These are phyloP conservation scores for Trichoderma atrobrunneum DNA, from an alignment of 2,329 filamentous ascomycete species.

Conservation along the genomic window DNA sequence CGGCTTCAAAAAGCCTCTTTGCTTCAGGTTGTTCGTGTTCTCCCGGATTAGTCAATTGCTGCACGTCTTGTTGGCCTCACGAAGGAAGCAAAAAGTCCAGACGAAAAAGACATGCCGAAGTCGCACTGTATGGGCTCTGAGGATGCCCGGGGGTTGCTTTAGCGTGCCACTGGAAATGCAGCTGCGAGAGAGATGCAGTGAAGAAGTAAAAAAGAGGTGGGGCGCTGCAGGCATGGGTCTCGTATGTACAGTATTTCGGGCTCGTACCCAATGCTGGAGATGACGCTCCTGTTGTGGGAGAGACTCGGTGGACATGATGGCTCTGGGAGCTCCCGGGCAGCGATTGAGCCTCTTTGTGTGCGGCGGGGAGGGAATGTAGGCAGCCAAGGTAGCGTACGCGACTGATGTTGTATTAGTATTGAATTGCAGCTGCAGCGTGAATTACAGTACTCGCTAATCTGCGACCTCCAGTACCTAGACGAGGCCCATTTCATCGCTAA, in stretches of 20 bases:
- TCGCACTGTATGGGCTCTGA: conserved; percentile 12
- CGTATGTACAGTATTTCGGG: neutral
- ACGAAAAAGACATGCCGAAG: neutral
- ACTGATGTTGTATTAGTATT: neutral
- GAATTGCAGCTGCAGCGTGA: neutral
- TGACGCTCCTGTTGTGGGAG: neutral
- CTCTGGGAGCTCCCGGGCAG: neutral
- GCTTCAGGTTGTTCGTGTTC: neutral
- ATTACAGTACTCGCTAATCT: neutral
- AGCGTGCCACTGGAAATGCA: conserved; percentile 21
- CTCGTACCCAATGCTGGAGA: neutral
- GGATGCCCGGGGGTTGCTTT: conserved; percentile 6
- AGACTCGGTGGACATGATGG: neutral
- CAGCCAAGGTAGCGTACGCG: neutral
- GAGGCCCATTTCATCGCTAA: neutral
- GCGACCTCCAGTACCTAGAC: too few species aligned
- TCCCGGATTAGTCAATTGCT: neutral
- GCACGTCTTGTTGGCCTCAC: neutral
- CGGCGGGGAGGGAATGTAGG: neutral
- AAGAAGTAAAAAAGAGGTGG: neutral
- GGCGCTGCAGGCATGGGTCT: neutral
- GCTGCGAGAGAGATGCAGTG: conserved; percentile 10
- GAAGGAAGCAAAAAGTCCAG: neutral
- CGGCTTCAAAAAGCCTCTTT: neutral
- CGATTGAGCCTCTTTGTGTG: neutral